Base-by-base conservation (phyloP, 495 filamentous ascomycete species). In the Penicillium ochrochloron region DNA sequence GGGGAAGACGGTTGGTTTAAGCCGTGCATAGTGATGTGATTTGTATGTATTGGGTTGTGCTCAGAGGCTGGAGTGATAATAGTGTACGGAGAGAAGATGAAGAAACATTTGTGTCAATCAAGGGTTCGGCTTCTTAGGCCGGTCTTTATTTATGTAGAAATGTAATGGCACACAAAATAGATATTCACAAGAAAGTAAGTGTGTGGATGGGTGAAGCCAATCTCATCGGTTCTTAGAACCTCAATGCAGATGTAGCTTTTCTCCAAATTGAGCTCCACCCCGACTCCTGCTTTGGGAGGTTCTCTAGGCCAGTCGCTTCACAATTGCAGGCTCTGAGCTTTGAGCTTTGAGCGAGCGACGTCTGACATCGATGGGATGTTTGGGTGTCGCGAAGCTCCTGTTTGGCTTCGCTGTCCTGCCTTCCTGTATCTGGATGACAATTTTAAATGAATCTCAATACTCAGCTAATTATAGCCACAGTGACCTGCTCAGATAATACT, bases 401-500 rank as follows among this genome's bases (percentile, higher is more conserved):
- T 52, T 25, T 52, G 17, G 48, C 48, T 52, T 52, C 48, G 14
- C 25, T 10, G 21, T 15, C 21, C 21, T 10, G 44, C 21, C 21
- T 52, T 27, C 25, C 12, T 52, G 5, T 8, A 0, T 17, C 17
- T 31, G 21, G 10, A 52, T 9, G 12, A 12, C 25, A 31, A 31
- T 2, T 14, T 7, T 5, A 21, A 21, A 51, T 25, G 25, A 31
- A 31, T 17, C 12, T 52, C 3, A 42, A 19, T 9, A 31, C 1
- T 9, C n/a, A 17, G 27, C 10, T 3, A 10, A 5, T 2, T 7
- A 34, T 50, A 44, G 31, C n/a, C 21, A 2, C 21, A 4, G 19
- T 15, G 4, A 52, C 12, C 14, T 34, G 21, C 51, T 77, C 57
- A 81, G 25, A 93, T 92, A 57, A 93, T 92, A 74, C 90, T 92